Conservation (phyloP, 371 early-diverging fungal genomes). For the Ordospora colligata region DNA sequence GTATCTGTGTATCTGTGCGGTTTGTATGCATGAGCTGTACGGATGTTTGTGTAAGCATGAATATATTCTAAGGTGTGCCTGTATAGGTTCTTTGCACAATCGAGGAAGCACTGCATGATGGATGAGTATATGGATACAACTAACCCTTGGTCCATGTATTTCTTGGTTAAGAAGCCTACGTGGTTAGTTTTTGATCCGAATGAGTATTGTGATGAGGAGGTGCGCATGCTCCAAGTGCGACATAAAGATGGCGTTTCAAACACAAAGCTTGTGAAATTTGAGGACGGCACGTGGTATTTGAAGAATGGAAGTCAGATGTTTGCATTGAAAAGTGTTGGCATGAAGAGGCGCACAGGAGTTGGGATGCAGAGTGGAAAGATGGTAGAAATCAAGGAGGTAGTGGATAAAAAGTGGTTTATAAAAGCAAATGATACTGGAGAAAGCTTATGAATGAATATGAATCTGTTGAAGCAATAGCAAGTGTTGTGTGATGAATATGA, state of each 20-base stretch:
- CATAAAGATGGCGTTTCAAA: conserved; percentile 3
- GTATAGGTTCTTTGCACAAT: too few species aligned
- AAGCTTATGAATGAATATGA: too few species aligned
- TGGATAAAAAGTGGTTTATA: neutral
- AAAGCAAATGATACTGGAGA: neutral
- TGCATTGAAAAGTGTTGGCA: neutral
- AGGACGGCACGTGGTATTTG: conserved; percentile 40
- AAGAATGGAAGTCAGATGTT: conserved; percentile 40
- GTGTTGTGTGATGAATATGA: too few species aligned
- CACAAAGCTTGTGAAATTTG: conserved; percentile 21
- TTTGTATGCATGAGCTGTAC: too few species aligned
- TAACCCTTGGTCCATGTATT: conserved; percentile 5
- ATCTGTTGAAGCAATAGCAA: too few species aligned
- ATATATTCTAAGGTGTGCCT: too few species aligned
- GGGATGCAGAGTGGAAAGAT: neutral
- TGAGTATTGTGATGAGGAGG: conserved; percentile 30
- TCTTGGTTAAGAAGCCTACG: conserved; percentile 44
- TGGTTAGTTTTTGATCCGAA: conserved; percentile 20
- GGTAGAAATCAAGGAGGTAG: neutral
- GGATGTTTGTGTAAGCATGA: too few species aligned
- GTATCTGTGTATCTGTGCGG: too few species aligned
- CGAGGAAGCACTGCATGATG: too few species aligned
- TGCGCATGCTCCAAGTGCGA: conserved; percentile 21
- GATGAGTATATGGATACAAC: too few species aligned
- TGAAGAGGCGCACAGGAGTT: neutral